Conservation (phyloP, 1,284 basidiomycete genomes). For the Trametes polyzona region DNA sequence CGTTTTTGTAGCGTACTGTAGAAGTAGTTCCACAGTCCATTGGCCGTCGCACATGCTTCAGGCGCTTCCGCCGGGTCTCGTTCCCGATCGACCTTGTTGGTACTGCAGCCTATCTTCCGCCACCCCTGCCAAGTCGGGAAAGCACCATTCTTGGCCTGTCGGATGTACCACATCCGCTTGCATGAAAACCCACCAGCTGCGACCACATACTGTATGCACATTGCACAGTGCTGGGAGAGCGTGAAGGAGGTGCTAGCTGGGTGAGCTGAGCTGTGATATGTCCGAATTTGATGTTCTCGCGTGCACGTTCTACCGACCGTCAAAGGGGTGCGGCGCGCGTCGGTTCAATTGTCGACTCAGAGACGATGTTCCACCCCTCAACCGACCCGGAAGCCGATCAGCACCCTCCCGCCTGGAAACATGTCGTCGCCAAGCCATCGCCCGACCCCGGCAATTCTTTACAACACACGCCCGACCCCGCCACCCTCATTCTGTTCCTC, state of each 20-base stretch:
- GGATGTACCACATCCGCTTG: not conserved
- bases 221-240: not conserved
- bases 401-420: slow-evolving; percentile 6
- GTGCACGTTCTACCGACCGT: not conserved
- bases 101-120: not conserved
- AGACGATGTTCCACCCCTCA: not conserved
- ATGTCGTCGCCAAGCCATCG: slow-evolving; percentile 14
- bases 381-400: slow-evolving; percentile 8
- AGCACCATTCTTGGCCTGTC: not conserved
- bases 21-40: too few species aligned
- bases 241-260: too few species aligned
- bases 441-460: slow-evolving; percentile 2
- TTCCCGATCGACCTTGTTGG: not conserved
- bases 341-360: not conserved
- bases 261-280: too few species aligned
- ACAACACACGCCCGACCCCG: not conserved
- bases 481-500: not conserved
- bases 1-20: too few species aligned
- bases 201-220: not conserved
- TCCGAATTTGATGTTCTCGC: not conserved
- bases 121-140: slow-evolving; percentile 6
- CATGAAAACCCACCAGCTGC: not conserved
- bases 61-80: not conserved
- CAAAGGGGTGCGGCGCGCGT: too few species aligned
- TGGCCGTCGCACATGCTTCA: too few species aligned